Percentiles rank a stretch among this genome's conserved stretches.
Conservation (phyloP, 805 yeast genomes). For the Candida maltosa region DNA sequence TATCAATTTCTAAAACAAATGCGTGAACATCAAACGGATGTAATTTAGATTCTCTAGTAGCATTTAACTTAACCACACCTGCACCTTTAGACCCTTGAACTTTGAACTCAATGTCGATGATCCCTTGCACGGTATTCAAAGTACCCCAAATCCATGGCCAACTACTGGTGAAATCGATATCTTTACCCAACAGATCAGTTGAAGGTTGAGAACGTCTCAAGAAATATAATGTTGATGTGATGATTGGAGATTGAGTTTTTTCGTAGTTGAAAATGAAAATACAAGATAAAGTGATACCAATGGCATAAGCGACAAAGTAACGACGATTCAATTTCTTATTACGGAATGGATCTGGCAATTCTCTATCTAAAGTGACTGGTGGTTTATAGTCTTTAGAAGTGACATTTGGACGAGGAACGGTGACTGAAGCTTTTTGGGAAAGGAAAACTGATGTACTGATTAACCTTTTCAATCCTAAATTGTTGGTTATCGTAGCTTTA, state of each 20-base stretch:
- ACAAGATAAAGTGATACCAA: conserved; percentile 38
- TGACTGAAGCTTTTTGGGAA: too few species aligned
- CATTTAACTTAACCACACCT: conserved; percentile 61
- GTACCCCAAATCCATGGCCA: conserved; percentile 91
- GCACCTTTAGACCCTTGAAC: conserved; percentile 63
- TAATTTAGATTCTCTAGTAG: conserved; percentile 60
- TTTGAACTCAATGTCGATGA: conserved; percentile 67
- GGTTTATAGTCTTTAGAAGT: conserved; percentile 4
- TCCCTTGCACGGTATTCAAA: conserved; percentile 78
- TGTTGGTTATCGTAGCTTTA: too few species aligned
- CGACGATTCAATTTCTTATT: conserved; percentile 48
- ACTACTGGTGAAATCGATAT: conserved; percentile 66
- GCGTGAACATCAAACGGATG: conserved; percentile 41
- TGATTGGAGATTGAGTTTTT: conserved; percentile 84
- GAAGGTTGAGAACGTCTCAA: conserved; percentile 73
- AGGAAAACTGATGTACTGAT: too few species aligned
- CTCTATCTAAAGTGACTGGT: conserved; percentile 56
- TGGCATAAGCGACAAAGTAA: conserved; percentile 47
- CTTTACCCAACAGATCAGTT: conserved; percentile 63
- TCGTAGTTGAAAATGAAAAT: conserved; percentile 85
- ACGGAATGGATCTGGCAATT: conserved; percentile 76
- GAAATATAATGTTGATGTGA: conserved; percentile 81
- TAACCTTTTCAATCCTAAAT: too few species aligned
- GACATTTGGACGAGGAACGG: neutral
- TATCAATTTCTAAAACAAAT: conserved; percentile 25